Conservation (phyloP, 2,329 filamentous ascomycete genomes). For the Penicillium hordei region DNA sequence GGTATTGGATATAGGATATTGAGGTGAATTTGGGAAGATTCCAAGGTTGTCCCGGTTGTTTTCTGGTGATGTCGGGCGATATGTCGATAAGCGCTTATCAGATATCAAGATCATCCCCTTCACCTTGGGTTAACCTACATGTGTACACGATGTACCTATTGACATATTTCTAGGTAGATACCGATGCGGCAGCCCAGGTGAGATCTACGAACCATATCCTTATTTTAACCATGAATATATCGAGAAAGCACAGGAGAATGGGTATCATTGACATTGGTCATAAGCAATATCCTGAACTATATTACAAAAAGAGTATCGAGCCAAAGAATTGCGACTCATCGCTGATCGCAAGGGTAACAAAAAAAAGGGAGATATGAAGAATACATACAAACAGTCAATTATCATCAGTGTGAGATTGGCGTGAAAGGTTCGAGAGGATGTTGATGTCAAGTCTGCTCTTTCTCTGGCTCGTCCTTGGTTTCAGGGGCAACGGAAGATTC, state of each 20-base stretch:
- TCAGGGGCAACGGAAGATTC: background rate
- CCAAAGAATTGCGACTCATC: background rate
- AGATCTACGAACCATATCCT: background rate
- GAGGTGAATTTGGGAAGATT: too few species aligned
- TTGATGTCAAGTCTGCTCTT: conserved; percentile 11
- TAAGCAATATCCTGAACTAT: conserved; percentile 25
- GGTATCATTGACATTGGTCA: conserved; percentile 31
- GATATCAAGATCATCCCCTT: background rate
- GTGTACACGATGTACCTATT: background rate
- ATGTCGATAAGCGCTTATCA: conserved; percentile 9
- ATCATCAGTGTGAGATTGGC: conserved; percentile 11
- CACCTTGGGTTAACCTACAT: too few species aligned
- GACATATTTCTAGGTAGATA: background rate
- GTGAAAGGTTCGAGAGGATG: background rate
- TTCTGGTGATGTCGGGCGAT: conserved; percentile 2
- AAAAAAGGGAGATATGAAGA: background rate
- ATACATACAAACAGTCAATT: conserved; percentile 2
- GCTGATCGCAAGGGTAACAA: background rate
- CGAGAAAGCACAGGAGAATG: conserved; percentile 13
- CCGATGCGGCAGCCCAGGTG: background rate
- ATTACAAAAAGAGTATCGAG: conserved; percentile 21
- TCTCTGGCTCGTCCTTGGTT: conserved; percentile 13
- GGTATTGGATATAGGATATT: background rate
- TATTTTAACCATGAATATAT: background rate
- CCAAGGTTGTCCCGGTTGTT: background rate